phyloP scores from a whole-genome alignment of 768 basidiomycete genomes.

The Leucosporidium yakuticum region DNA sequence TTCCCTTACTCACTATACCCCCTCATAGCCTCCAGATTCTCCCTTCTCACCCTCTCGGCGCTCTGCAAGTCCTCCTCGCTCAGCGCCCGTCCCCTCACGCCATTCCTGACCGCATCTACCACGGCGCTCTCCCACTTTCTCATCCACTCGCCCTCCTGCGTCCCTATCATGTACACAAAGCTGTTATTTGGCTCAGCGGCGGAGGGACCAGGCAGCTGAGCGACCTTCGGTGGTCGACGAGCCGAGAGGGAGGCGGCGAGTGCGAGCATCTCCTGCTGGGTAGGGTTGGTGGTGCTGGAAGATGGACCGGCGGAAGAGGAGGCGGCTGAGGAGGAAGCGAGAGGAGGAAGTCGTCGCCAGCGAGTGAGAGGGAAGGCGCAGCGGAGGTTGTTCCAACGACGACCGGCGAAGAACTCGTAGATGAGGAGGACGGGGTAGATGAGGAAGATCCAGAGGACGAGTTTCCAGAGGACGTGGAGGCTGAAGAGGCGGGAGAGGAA shows the following conservation, averaged over 20 bases:
- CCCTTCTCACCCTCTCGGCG: too few species aligned
- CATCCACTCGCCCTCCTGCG: conserved; percentile 5
- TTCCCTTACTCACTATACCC: too few species aligned
- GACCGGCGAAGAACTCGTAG: conserved; percentile 1
- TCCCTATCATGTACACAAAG: neutral
- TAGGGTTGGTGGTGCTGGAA: neutral
- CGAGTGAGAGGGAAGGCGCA: conserved; percentile 5
- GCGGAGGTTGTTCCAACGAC: conserved; percentile 5
- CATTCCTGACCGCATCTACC: conserved; percentile 1
- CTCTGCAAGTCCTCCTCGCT: neutral
- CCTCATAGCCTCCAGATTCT: too few species aligned
- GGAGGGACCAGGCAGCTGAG: neutral
- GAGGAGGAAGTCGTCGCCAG: conserved; percentile 2
- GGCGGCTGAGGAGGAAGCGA: neutral
- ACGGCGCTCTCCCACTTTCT: neutral
- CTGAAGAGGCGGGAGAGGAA: neutral
- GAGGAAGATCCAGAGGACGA: conserved; percentile 1
- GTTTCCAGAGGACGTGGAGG: neutral
- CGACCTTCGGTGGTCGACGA: neutral
- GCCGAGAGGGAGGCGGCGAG: neutral
- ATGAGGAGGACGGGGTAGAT: conserved; percentile 5
- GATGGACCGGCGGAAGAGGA: neutral
- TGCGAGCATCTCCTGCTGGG: too few species aligned
- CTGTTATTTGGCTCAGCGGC: neutral
- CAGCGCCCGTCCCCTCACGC: neutral